Conservation (phyloP, 2,329 filamentous ascomycete species). For the Emmonsia crescens region DNA sequence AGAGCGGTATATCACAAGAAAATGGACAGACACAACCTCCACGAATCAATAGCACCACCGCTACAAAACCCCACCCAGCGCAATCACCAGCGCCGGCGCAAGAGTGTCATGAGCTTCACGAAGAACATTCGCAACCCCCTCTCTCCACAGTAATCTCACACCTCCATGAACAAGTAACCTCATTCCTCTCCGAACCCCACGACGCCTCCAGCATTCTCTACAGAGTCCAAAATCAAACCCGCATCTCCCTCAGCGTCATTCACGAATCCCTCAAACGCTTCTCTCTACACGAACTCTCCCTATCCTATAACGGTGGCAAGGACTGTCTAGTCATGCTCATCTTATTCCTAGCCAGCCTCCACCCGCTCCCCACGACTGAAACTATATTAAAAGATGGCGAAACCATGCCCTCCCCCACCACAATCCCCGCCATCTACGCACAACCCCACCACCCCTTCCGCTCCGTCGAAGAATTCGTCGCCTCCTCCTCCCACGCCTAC, state of each 20-base stretch:
- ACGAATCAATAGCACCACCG: not conserved
- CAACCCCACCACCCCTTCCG: conserved; percentile 72
- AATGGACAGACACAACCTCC: not conserved
- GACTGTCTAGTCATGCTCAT: conserved; percentile 90
- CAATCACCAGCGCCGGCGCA: not conserved
- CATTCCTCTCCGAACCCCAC: conserved; percentile 53
- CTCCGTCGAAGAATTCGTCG: conserved; percentile 78
- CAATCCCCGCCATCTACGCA: conserved; percentile 80
- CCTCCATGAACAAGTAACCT: conserved; percentile 49
- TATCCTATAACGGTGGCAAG: conserved; percentile 97
- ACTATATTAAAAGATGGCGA: not conserved
- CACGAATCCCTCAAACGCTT: conserved; percentile 65
- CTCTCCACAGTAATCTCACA: conserved; percentile 53
- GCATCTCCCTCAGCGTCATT: conserved; percentile 61
- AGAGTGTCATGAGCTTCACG: not conserved
- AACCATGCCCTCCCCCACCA: conserved; percentile 43
- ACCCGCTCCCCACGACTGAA: conserved; percentile 13
- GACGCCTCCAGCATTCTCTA: conserved; percentile 45
- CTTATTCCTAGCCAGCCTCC: conserved; percentile 61
- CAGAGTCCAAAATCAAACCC: conserved; percentile 63
- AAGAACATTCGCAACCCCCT: conserved; percentile 13
- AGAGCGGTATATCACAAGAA: not conserved
- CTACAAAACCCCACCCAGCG: not conserved
- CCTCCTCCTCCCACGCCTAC: conserved; percentile 54
- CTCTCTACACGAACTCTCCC: conserved; percentile 64